phyloP scores from a whole-genome alignment of 257 asterid genomes.

The Primulina tabacum region DNA sequence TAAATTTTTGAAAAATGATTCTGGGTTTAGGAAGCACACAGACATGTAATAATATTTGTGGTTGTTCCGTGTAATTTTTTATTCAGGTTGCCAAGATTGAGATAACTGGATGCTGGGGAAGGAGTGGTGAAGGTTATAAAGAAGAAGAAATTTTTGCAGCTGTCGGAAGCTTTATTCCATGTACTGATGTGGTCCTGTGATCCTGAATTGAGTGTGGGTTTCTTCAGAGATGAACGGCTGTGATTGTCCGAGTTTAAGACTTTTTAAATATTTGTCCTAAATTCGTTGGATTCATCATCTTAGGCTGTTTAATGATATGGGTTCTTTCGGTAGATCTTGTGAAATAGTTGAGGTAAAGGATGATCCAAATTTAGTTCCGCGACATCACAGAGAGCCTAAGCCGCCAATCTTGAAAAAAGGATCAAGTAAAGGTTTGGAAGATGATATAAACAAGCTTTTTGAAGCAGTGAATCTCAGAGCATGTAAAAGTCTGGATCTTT shows the following conservation, averaged over 20 bases:
- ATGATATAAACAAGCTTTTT: slow-evolving; percentile 52
- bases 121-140: neutral
- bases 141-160: slow-evolving; percentile 4
- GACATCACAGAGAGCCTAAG: slow-evolving; percentile 30
- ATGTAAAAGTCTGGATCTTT: slow-evolving; percentile 46
- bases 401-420: slow-evolving; percentile 43
- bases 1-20: slow-evolving; percentile 3
- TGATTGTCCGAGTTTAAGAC: slow-evolving; percentile 14
- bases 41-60: neutral
- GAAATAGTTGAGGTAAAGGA: slow-evolving; percentile 72
- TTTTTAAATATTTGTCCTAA: slow-evolving; percentile 10
- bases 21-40: neutral
- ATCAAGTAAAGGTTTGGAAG: slow-evolving; percentile 30
- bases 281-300: slow-evolving; percentile 19
- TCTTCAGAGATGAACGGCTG: slow-evolving; percentile 16
- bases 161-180: neutral
- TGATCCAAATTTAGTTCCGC: slow-evolving; percentile 30
- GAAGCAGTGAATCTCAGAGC: slow-evolving; percentile 42
- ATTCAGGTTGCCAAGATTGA: slow-evolving; percentile 20
- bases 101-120: slow-evolving; percentile 7
- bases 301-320: slow-evolving; percentile 40
- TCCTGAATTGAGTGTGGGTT: slow-evolving; percentile 16
- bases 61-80: slow-evolving; percentile 12
- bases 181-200: neutral
- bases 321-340: slow-evolving; percentile 49